Conservation (phyloP, 768 basidiomycete genomes). For the Lentinula raphanica region DNA sequence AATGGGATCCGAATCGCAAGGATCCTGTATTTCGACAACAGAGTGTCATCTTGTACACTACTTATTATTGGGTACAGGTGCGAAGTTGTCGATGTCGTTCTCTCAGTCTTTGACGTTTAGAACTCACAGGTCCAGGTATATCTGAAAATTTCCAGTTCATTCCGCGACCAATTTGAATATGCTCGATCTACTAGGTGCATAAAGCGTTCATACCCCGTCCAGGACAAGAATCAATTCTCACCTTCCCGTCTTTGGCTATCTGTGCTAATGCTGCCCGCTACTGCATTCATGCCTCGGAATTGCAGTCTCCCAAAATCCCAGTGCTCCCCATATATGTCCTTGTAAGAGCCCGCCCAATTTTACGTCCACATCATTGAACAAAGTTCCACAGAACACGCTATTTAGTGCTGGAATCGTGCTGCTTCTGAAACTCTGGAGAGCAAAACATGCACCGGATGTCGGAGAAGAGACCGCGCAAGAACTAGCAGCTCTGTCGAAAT, state of each 20-base stretch:
- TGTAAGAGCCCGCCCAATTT: not conserved
- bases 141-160: not conserved
- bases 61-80: constrained; percentile 31
- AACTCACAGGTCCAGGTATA: not conserved
- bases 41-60: constrained; percentile 42
- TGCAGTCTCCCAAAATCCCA: constrained; percentile 23
- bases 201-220: constrained; percentile 20
- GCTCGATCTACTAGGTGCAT: constrained; percentile 18
- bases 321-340: constrained; percentile 8
- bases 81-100: not conserved
- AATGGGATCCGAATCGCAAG: constrained; percentile 38
- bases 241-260: constrained; percentile 53
- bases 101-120: not conserved
- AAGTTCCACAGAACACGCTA: constrained; percentile 8
- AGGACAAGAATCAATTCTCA: constrained; percentile 25
- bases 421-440: constrained; percentile 44
- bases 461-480: constrained; percentile 37
- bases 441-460: constrained; percentile 31
- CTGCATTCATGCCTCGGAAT: constrained; percentile 49
- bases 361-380: not conserved
- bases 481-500: constrained; percentile 47
- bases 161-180: too few species aligned
- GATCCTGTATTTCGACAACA: constrained; percentile 36
- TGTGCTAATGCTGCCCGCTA: constrained; percentile 35
- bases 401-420: constrained; percentile 41